Percentiles rank a stretch among this genome's conserved stretches.
These are phyloP conservation scores for Heracleum sosnowskyi DNA, from an alignment of 129 eudicot species.

Conservation along the genomic window DNA sequence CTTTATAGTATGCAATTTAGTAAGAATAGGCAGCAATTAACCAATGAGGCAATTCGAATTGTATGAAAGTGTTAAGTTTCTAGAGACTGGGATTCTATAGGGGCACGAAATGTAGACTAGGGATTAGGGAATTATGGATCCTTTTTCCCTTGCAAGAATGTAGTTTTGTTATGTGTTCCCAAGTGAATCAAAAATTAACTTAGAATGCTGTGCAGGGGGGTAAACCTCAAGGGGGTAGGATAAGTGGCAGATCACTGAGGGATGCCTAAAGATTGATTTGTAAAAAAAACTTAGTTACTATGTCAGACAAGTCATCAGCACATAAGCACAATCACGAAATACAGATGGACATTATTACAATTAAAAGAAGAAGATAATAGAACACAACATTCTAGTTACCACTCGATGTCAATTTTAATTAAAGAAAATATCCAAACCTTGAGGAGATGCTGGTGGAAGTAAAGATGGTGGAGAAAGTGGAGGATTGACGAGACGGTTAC, in stretches of 20 bases:
- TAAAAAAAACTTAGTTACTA: neutral
- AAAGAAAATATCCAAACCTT: conserved; percentile 26
- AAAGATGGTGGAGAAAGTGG: conserved; percentile 72
- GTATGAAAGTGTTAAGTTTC: too few relatives aligned
- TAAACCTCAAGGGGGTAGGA: neutral
- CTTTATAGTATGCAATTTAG: too few relatives aligned
- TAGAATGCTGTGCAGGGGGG: neutral
- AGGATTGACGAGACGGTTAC: conserved; percentile 45
- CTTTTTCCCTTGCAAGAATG: neutral
- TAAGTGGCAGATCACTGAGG: neutral
- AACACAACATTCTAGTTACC: neutral
- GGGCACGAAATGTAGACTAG: neutral
- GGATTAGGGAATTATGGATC: neutral
- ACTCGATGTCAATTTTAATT: neutral
- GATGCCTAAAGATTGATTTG: neutral
- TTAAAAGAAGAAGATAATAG: neutral
- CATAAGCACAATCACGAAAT: neutral
- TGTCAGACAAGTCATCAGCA: neutral
- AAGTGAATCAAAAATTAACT: neutral
- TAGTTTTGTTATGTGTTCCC: neutral
- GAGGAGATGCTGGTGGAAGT: conserved; percentile 30
- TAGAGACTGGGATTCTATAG: too few relatives aligned
- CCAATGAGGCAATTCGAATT: too few relatives aligned
- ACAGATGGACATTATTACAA: neutral
- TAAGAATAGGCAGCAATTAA: too few relatives aligned